phyloP scores from a whole-genome alignment of 1,284 basidiomycete species.

The Boletellus sp. region DNA sequence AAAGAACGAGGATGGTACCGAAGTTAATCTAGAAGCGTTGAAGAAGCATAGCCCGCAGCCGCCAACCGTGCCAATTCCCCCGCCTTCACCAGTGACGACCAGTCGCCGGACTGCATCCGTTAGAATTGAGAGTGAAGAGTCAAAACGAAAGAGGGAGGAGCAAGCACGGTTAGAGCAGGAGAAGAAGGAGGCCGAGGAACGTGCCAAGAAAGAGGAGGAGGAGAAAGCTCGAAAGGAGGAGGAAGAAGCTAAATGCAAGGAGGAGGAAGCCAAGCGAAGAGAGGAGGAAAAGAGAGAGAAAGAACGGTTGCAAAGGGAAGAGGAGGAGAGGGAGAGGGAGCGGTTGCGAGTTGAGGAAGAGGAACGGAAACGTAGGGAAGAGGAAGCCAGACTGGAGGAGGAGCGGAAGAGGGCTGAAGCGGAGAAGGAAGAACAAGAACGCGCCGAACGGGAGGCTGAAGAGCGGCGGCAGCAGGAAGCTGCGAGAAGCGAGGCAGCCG shows the following conservation, averaged over 20 bases:
- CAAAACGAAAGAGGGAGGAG: constrained; percentile 49
- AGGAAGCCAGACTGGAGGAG: constrained; percentile 40
- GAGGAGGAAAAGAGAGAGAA: constrained; percentile 33
- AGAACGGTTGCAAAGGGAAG: constrained; percentile 35
- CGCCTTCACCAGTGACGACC: constrained; percentile 38
- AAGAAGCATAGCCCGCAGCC: constrained; percentile 45
- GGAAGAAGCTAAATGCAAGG: constrained; percentile 30
- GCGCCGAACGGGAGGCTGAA: constrained; percentile 32
- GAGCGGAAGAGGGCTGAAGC: constrained; percentile 29
- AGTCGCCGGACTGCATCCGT: constrained; percentile 37
- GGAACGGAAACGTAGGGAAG: constrained; percentile 38
- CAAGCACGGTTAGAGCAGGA: constrained; percentile 46
- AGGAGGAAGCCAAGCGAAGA: constrained; percentile 33
- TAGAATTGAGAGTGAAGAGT: constrained; percentile 57
- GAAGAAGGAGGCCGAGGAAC: constrained; percentile 36
- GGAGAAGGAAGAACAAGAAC: constrained; percentile 30
- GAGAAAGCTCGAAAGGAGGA: constrained; percentile 40
- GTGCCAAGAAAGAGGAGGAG: constrained; percentile 33
- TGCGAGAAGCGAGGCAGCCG: constrained; percentile 28
- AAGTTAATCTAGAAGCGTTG: constrained; percentile 53
- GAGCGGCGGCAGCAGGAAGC: constrained; percentile 32
- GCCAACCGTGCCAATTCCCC: constrained; percentile 40
- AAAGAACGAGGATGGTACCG: constrained; percentile 51
- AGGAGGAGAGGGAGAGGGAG: constrained; percentile 39
- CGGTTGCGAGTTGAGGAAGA: constrained; percentile 37